A percentile compares a stretch with the other conserved stretches of the same genome.
Evolutionary conservation across 768 basidiomycete species (phyloP).

Genomic region (Tulasnella sp.): DNA sequence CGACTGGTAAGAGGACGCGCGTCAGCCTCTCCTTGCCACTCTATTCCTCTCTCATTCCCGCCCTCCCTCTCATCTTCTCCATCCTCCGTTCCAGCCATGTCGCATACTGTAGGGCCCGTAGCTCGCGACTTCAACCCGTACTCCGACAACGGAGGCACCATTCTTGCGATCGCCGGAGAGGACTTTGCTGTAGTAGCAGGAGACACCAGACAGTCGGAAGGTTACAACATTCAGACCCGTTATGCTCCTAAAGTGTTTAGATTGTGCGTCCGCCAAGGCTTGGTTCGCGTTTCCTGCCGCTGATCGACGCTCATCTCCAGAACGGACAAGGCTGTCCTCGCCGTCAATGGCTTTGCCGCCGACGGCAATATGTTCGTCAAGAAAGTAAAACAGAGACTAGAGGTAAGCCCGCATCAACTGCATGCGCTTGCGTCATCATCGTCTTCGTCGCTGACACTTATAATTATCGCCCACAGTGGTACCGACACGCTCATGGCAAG

Average conservation of each 20-base stretch:
- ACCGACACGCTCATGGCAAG: conserved; percentile 93
- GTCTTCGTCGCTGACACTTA: conserved; percentile 8
- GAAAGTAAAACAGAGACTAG: conserved; percentile 89
- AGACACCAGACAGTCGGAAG: conserved; percentile 94
- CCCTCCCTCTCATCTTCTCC: conserved; percentile 16
- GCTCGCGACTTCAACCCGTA: conserved; percentile 72
- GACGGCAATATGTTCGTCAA: conserved; percentile 98
- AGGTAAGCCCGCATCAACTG: conserved; percentile 50
- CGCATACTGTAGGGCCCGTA: conserved; percentile 23
- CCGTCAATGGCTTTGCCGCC: conserved; percentile 95
- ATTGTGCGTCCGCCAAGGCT: conserved; percentile 55
- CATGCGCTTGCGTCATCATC: background rate
- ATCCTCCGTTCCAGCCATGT: conserved; percentile 10
- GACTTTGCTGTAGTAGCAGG: conserved; percentile 95
- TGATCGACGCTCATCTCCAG: conserved; percentile 43
- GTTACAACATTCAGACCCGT: conserved; percentile 96
- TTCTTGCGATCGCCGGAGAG: conserved; percentile 89
- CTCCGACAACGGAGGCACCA: conserved; percentile 91
- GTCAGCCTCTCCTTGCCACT: conserved; percentile 23
- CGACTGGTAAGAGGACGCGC: conserved; percentile 28
- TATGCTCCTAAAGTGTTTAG: conserved; percentile 94
- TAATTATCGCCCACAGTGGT: conserved; percentile 64
- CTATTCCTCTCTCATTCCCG: conserved; percentile 19
- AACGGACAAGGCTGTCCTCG: conserved; percentile 87
- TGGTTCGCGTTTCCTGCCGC: conserved; percentile 5